Evolutionary conservation across 768 basidiomycete species (phyloP).

Genomic region (Boletus rubroflammeus): DNA sequence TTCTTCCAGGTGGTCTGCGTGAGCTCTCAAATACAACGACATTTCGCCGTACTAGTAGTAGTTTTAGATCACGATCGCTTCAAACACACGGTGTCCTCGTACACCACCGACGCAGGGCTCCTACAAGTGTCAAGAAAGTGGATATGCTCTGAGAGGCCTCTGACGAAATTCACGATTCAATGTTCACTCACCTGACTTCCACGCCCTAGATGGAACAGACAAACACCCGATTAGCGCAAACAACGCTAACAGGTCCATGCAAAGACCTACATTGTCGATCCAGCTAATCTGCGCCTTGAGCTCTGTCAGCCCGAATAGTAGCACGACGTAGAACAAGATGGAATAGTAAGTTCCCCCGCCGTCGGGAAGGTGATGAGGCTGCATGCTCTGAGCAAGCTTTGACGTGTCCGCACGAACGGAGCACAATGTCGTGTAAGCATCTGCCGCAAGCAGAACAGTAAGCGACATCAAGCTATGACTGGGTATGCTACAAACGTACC

Average conservation of each 20-base stretch:
- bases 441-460: neutral
- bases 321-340: constrained; percentile 33
- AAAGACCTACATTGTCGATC: constrained; percentile 36
- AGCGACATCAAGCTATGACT: neutral
- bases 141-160: neutral
- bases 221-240: neutral
- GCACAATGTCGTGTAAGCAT: constrained; percentile 10
- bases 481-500: neutral
- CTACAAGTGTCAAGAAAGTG: constrained; percentile 4
- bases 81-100: constrained; percentile 15
- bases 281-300: constrained; percentile 50
- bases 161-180: no score
- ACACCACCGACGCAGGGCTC: constrained; percentile 28
- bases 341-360: constrained; percentile 11
- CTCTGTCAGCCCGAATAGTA: constrained; percentile 51
- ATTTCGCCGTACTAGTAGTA: neutral
- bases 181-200: constrained; percentile 31
- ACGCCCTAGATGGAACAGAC: constrained; percentile 25
- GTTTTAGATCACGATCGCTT: neutral
- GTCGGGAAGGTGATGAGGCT: constrained; percentile 7
- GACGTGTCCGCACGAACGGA: constrained; percentile 11
- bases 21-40: neutral
- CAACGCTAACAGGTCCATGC: no score
- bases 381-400: constrained; percentile 10
- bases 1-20: neutral